These are phyloP conservation scores for Bocquillonia castaneifolia DNA, from an alignment of 441 rosid genomes.

Conservation along the genomic window DNA sequence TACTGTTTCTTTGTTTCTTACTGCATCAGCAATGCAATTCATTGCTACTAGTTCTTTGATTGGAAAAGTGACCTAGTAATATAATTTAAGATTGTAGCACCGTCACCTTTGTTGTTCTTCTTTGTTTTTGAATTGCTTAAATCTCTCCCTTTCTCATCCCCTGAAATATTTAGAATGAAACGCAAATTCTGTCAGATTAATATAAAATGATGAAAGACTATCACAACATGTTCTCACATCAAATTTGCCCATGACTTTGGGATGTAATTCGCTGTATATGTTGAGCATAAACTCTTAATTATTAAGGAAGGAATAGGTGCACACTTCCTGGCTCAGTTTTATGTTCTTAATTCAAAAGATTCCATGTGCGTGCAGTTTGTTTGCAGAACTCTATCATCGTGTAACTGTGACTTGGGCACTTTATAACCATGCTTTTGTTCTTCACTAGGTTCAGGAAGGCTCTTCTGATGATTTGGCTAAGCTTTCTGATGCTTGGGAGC, in stretches of 20 bases:
- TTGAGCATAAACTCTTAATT: no score
- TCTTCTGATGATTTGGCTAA: slow-evolving; percentile 38
- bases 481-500: slow-evolving; percentile 78
- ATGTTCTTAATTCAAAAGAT: not conserved
- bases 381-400: not conserved
- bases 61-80: not conserved
- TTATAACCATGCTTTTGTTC: slow-evolving; percentile 16
- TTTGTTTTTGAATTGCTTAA: not conserved
- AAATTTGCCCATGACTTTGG: not conserved
- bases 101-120: not conserved
- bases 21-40: not conserved
- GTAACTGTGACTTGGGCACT: not conserved
- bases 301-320: not conserved
- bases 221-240: not conserved
- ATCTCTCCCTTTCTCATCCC: not conserved
- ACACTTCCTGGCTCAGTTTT: not conserved
- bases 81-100: not conserved
- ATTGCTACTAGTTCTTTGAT: not conserved
- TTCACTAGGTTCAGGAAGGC: slow-evolving; percentile 34
- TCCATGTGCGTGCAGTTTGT: not conserved
- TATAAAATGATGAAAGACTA: not conserved
- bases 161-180: not conserved
- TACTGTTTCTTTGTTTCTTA: not conserved
- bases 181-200: not conserved
- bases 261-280: not conserved